phyloP scores from a whole-genome alignment of 2,329 filamentous ascomycete species.

The Domatiomyces catenatus region DNA sequence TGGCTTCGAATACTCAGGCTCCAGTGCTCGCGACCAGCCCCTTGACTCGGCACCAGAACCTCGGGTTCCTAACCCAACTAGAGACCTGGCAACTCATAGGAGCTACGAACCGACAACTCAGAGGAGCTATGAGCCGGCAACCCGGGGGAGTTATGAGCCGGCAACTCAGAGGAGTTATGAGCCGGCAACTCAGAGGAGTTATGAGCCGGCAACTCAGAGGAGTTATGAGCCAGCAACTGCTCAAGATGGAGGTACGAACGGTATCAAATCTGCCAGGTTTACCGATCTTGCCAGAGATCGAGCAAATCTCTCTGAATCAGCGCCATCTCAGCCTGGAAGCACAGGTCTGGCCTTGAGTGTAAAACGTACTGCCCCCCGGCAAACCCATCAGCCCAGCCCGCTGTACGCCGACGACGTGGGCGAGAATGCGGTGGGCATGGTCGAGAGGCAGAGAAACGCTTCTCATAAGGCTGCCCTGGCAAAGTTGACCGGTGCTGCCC shows the following conservation, averaged over 20 bases:
- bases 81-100: too few relatives aligned
- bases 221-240: too few relatives aligned
- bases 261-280: not conserved
- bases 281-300: not conserved
- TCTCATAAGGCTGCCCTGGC: conserved; percentile 18
- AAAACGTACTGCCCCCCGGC: not conserved
- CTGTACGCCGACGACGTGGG: not conserved
- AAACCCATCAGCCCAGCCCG: not conserved
- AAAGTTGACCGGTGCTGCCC: conserved; percentile 11
- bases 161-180: too few relatives aligned
- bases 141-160: too few relatives aligned
- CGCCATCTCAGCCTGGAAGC: not conserved
- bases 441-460: conserved; percentile 12
- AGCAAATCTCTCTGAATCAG: not conserved
- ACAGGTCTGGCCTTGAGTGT: not conserved
- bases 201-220: too few relatives aligned
- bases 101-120: too few relatives aligned
- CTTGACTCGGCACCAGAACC: not conserved
- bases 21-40: too few relatives aligned
- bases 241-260: not conserved
- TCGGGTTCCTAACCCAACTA: not conserved
- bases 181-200: too few relatives aligned
- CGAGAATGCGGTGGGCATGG: conserved; percentile 1
- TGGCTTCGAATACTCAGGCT: conserved; percentile 16
- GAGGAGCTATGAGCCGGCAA: too few relatives aligned